Evolutionary conservation across 148 eudicot species (phyloP), one percentile per base, ranked within the genome.

Genomic region (Arctostaphylos glauca): DNA sequence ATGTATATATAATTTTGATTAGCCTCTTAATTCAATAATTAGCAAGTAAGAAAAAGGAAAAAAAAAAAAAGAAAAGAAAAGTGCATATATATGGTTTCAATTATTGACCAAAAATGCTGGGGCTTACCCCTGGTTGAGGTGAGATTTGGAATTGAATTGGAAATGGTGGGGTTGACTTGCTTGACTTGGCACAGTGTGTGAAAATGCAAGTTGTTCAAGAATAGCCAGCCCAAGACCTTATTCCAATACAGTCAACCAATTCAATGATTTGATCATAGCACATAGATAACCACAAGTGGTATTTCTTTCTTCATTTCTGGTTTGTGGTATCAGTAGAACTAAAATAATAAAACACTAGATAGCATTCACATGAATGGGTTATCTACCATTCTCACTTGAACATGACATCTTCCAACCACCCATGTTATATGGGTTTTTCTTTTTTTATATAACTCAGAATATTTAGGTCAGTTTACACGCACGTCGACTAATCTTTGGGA

Each of bases 361-460:
- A 70, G 19, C 49, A 6, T 43, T 43, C 74, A 70, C 74, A 38
- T 44, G 38, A 31, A 31, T 31, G 38, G 74, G 48, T 3, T 41
- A 70, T 70, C 74, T 70, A 70, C 74, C 74, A 70, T 41, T 70
- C 74, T 70, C 74, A 70, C 74, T 70, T 70, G 10, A 38, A 6
- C 19, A 41, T 41, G 48, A 38, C n/a, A 43, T 38, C 19, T 43
- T 70, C 47, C 74, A 14, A 38, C 74, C 21, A 70, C 6, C 71
- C 25, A 31, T 66, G 31, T 66, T 25, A 31, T 31, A 31, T 31
- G 38, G 38, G 0, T 31, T 31, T 31, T 31, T 31, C 1, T 31
- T 31, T 31, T 31, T n/a, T n/a, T n/a, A n/a, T 31, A 31, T 31
- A 31, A 31, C 38, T 31, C 38, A 1, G 38, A 31, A 31, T 31